Percentiles rank a stretch among this genome's conserved stretches.
Conservation (phyloP, 2,329 filamentous ascomycete genomes). For the Fusarium foetens region DNA sequence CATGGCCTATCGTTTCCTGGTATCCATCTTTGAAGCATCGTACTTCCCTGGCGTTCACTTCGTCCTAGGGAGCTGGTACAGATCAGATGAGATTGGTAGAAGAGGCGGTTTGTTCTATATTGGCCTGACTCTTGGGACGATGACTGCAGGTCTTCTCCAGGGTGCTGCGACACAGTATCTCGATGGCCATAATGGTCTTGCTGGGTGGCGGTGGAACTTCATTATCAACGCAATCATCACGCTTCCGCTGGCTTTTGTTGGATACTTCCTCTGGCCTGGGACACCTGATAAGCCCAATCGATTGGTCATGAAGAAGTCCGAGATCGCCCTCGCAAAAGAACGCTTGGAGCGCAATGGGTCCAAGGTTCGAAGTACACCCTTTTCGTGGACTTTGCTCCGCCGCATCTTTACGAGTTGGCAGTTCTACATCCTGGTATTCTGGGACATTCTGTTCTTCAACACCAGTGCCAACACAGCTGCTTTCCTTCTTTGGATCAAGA, state of each 20-base stretch:
- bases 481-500: neutral
- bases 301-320: neutral
- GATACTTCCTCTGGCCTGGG: neutral
- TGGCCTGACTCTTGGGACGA: neutral
- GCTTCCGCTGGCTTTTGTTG: fast-evolving
- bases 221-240: neutral
- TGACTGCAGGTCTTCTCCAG: neutral
- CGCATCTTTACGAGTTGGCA: neutral
- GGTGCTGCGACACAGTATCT: neutral
- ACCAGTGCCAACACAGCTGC: neutral
- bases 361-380: neutral
- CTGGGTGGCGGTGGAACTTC: neutral
- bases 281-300: neutral
- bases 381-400: neutral
- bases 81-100: neutral
- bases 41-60: neutral
- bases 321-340: neutral
- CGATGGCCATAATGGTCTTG: neutral
- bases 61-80: neutral
- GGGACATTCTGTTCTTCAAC: neutral
- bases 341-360: fast-evolving
- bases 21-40: neutral
- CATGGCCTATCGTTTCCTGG: neutral
- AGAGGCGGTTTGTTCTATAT: neutral
- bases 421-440: neutral